These are phyloP conservation scores for Diaporthe nobilis DNA, from an alignment of 2,329 filamentous ascomycete species.

Conservation along the genomic window DNA sequence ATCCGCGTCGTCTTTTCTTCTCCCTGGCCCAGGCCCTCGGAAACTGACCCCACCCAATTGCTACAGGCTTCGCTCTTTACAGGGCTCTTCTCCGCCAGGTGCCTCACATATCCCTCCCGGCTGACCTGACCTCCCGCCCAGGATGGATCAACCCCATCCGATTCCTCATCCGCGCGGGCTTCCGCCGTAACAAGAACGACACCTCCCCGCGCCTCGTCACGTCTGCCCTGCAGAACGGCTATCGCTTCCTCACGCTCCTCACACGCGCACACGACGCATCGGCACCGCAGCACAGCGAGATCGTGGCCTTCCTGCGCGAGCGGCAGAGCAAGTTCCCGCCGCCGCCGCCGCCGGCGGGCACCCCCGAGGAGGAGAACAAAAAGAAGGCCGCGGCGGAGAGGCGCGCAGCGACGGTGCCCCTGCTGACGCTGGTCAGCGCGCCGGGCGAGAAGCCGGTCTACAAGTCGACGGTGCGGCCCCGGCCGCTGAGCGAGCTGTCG, in stretches of 20 bases:
- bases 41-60: constrained; percentile 12
- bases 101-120: constrained; percentile 65
- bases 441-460: constrained; percentile 61
- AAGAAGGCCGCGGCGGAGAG: neutral
- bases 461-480: constrained; percentile 60
- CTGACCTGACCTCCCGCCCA: constrained; percentile 56
- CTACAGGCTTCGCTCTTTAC: constrained; percentile 77
- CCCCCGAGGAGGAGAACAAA: neutral
- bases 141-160: constrained; percentile 62
- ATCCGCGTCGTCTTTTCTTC: neutral
- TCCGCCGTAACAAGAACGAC: constrained; percentile 71
- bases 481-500: constrained; percentile 62
- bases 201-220: constrained; percentile 72
- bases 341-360: constrained; percentile 51
- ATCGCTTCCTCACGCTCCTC: constrained; percentile 64
- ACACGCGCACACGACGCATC: constrained; percentile 54
- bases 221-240: constrained; percentile 76
- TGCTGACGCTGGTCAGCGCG: constrained; percentile 40
- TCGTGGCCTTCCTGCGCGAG: constrained; percentile 58
- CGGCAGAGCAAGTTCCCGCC: constrained; percentile 49
- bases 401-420: constrained; percentile 44
- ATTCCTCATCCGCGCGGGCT: constrained; percentile 72
- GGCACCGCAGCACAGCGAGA: constrained; percentile 56
- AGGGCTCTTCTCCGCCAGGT: constrained; percentile 76
- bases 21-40: neutral